Base-by-base conservation (phyloP, 441 rosid genomes). In the Lepidium campestre region DNA sequence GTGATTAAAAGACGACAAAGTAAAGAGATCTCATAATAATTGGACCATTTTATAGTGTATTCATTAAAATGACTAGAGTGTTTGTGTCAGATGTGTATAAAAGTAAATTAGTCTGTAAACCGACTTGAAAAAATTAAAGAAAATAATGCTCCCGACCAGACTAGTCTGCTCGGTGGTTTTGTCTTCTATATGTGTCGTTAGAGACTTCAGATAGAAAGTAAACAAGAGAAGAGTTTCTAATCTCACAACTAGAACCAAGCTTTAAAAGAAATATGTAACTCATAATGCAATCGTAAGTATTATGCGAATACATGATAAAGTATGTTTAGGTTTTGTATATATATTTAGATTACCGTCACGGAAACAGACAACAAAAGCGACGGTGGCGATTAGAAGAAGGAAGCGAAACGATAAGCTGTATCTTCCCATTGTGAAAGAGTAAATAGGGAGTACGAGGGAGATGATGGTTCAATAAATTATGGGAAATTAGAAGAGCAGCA, bases 381-480 rank as follows among this genome's bases (percentile, higher is more conserved):
- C 36, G 60, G 70, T 64, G 65, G 75, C 50, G 65, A 71, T 40
- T 39, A 71, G 70, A 57, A 71, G 70, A 31, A 64, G 5, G 17
- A 25, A 44, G 57, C 35, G 62, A 52, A 66, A 53, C 57, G 67
- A 10, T 50, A 72, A 17, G 57, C 57, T 52, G 62, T 5, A 62
- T 65, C 67, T 32, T 72, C 22, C 48, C 76, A 72, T 72, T 20
- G 50, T 72, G 62, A 50, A 32, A 49, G 36, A 34, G 37, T 6
- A 31, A 23, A 39, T n/a, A n/a, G n/a, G n/a, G 17, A 31, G 2
- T 14, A 7, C 2, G 9, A 2, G 34, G 11, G 20, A 20, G 52
- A 39, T 37, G 63, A n/a, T n/a, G n/a, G n/a, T 22, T 56, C 10
- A 2, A 13, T 2, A 27, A 34, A 20, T 32, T 65, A 2, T 58